phyloP scores from a whole-genome alignment of 768 basidiomycete species.

The Mrakia frigida region DNA sequence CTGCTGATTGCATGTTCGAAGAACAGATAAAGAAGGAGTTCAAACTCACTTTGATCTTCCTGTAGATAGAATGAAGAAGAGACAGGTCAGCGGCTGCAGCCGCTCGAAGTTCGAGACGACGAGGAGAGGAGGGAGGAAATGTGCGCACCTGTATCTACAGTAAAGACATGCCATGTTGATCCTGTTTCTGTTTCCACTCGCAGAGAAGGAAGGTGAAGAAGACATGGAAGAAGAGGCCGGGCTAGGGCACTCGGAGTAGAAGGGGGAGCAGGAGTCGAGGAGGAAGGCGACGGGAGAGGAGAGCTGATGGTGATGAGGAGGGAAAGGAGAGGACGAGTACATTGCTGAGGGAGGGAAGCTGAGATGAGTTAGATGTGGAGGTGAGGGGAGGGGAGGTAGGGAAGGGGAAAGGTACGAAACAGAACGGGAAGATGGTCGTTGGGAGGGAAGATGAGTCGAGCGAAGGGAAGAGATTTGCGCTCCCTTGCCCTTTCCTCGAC shows the following conservation, averaged over 20 bases:
- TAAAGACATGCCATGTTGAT: slow-evolving; percentile 42
- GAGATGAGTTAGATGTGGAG: no score
- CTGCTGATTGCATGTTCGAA: neutral
- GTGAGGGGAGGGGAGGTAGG: no score
- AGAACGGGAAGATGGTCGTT: no score
- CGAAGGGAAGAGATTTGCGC: no score
- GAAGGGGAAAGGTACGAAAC: no score
- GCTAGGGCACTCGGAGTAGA: neutral
- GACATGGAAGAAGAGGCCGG: neutral
- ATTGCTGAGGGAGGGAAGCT: no score
- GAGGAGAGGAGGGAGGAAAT: slow-evolving; percentile 12
- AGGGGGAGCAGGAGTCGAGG: neutral
- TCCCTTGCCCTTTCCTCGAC: no score
- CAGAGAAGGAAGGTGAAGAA: neutral
- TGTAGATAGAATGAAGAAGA: neutral
- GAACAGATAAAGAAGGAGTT: neutral
- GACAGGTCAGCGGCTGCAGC: neutral
- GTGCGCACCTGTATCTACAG: slow-evolving; percentile 41
- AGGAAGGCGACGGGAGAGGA: neutral
- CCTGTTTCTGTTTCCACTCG: slow-evolving; percentile 18
- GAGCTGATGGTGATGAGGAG: neutral
- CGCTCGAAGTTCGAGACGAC: neutral
- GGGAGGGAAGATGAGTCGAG: no score
- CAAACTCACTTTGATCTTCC: slow-evolving; percentile 5
- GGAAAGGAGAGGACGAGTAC: neutral